Evolutionary conservation across 2,329 filamentous ascomycete species (phyloP).

Genomic region (Aureobasidium sp.): DNA sequence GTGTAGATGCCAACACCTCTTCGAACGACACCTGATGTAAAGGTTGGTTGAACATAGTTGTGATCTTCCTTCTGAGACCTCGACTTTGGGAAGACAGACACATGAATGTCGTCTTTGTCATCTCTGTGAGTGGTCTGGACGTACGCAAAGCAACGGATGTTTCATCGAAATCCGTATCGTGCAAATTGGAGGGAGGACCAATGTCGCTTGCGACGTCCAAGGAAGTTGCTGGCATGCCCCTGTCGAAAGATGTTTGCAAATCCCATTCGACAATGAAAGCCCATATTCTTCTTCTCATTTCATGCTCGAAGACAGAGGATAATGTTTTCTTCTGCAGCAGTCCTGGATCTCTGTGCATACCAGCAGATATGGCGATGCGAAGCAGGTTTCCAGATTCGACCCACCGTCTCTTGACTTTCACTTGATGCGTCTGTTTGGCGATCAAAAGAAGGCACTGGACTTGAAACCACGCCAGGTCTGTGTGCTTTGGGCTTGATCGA

Average conservation of each 20-base stretch:
- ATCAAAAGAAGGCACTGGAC: conserved; percentile 46
- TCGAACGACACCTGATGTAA: conserved; percentile 25
- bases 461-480: conserved; percentile 45
- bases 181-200: conserved; percentile 43
- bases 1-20: conserved; percentile 27
- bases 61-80: conserved; percentile 23
- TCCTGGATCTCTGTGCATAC: conserved; percentile 46
- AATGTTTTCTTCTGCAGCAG: conserved; percentile 30
- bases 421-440: conserved; percentile 44
- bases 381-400: conserved; percentile 44
- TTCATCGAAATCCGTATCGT: conserved; percentile 41
- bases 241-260: conserved; percentile 48
- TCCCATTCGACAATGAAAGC: conserved; percentile 51
- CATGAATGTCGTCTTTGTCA: conserved; percentile 26
- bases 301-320: conserved; percentile 39
- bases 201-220: conserved; percentile 43
- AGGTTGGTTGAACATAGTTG: conserved; percentile 28
- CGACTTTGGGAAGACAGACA: conserved; percentile 22
- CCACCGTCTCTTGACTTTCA: conserved; percentile 50
- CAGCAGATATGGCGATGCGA: conserved; percentile 46
- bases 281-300: conserved; percentile 52
- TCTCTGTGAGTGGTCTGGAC: conserved; percentile 19
- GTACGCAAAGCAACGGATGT: conserved; percentile 21
- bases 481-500: conserved; percentile 46
- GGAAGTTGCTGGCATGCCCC: conserved; percentile 44